Evolutionary conservation across 371 early-diverging fungal genomes (phyloP).

Genomic region (Syncephalastrum sp.): DNA sequence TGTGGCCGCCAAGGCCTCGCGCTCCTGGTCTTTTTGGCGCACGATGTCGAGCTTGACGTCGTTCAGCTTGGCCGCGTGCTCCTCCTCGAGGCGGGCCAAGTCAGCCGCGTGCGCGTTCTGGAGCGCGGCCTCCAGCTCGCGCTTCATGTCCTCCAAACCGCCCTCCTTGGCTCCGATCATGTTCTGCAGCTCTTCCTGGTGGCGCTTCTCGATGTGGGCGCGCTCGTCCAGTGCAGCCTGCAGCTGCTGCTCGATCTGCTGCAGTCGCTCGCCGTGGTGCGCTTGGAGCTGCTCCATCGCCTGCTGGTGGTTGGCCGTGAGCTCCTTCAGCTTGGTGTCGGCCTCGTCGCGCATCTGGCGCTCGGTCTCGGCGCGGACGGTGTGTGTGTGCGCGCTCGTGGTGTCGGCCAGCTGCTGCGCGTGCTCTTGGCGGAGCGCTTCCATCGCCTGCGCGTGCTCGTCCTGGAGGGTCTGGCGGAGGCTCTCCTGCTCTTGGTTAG

Average conservation of each 20-base stretch:
- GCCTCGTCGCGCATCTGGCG: constrained; percentile 34
- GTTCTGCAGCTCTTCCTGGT: constrained; percentile 23
- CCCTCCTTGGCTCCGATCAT: constrained; percentile 21
- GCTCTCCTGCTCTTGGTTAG: not conserved
- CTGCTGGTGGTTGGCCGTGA: constrained; percentile 30
- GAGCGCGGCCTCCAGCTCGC: constrained; percentile 30
- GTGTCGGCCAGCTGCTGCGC: constrained; percentile 16
- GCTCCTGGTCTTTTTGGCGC: constrained; percentile 15
- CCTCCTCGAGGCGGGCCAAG: constrained; percentile 11
- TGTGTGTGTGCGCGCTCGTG: not conserved
- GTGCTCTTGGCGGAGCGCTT: constrained; percentile 13
- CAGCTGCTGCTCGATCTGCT: constrained; percentile 31
- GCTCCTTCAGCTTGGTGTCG: constrained; percentile 31
- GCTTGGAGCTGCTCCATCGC: constrained; percentile 40
- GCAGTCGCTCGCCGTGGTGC: constrained; percentile 28
- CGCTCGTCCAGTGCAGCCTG: constrained; percentile 24
- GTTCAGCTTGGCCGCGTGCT: constrained; percentile 21
- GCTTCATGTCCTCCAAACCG: constrained; percentile 28
- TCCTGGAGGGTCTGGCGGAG: not conserved
- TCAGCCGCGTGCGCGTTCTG: constrained; percentile 27
- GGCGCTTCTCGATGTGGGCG: constrained; percentile 18
- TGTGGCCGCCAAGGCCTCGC: constrained; percentile 9
- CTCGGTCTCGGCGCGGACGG: constrained; percentile 26
- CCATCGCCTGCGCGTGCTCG: constrained; percentile 6
- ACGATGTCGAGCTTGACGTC: constrained; percentile 15